Conservation (phyloP, 192 early-diverging fungal species). For the Coemansia sp. region DNA sequence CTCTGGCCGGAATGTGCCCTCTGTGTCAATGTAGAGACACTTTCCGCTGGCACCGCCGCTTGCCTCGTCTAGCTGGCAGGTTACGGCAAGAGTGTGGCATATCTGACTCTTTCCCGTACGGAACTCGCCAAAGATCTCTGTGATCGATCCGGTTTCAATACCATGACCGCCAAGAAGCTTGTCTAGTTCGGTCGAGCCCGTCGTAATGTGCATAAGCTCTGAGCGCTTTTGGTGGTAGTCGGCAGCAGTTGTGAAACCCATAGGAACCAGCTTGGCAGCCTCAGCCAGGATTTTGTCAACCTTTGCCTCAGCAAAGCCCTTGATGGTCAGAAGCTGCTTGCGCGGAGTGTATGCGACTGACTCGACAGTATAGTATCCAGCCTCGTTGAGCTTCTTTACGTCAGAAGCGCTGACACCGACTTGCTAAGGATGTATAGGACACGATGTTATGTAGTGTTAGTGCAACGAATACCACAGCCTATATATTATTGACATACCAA, state of each 20-base stretch:
- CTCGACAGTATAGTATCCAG: conserved; percentile 90
- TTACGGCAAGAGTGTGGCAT: conserved; percentile 93
- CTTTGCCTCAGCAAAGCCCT: conserved; percentile 94
- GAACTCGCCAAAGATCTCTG: conserved; percentile 98
- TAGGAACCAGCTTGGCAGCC: conserved; percentile 88
- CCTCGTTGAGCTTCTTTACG: conserved; percentile 82
- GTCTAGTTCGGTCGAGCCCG: conserved; percentile 90
- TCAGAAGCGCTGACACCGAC: conserved; percentile 66
- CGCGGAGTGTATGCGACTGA: conserved; percentile 89
- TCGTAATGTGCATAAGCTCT: conserved; percentile 80
- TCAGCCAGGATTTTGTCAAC: conserved; percentile 92
- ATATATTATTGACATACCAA: too few species aligned
- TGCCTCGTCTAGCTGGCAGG: conserved; percentile 87
- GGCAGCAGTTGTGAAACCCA: conserved; percentile 94
- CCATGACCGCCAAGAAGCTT: conserved; percentile 87
- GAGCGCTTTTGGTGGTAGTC: conserved; percentile 81
- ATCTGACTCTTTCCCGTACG: conserved; percentile 96
- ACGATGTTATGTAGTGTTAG: too few species aligned
- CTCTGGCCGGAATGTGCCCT: conserved; percentile 94
- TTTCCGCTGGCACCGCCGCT: conserved; percentile 93
- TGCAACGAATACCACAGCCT: too few species aligned
- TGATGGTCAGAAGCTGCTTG: conserved; percentile 80
- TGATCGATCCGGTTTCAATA: conserved; percentile 94
- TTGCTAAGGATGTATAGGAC: conserved; percentile 46
- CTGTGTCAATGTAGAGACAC: conserved; percentile 95